A percentile compares a stretch with the other conserved stretches of the same genome.
These are phyloP conservation scores for Saksenaea oblongispora DNA, from an alignment of 371 early-diverging fungal species.

Conservation along the genomic window DNA sequence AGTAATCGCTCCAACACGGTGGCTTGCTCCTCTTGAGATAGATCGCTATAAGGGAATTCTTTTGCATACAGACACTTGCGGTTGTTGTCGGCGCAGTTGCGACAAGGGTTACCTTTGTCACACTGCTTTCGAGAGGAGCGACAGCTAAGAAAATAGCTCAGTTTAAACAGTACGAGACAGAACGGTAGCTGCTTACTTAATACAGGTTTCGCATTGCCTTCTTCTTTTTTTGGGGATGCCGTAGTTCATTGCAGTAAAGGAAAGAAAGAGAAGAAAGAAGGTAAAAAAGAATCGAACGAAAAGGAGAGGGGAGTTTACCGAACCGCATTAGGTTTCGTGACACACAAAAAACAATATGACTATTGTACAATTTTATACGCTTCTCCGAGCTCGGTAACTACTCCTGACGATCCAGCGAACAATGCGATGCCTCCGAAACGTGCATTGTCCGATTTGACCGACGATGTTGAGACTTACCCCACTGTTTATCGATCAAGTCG, in stretches of 20 bases:
- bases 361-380: slow-evolving; percentile 2
- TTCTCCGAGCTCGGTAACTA: neutral
- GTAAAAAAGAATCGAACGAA: neutral
- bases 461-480: neutral
- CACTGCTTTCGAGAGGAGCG: slow-evolving; percentile 29
- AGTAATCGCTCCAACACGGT: slow-evolving; percentile 22
- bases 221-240: slow-evolving; percentile 17
- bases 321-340: slow-evolving; percentile 2
- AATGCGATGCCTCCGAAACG: slow-evolving; percentile 4
- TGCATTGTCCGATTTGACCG: slow-evolving; percentile 1
- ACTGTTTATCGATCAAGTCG: slow-evolving; percentile 13
- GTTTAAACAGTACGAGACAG: neutral
- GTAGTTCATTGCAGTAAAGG: neutral
- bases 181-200: slow-evolving; percentile 13
- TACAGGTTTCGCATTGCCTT: slow-evolving; percentile 24
- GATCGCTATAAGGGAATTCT: slow-evolving; percentile 20
- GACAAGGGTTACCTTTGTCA: slow-evolving; percentile 25
- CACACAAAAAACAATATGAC: neutral
- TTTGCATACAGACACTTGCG: slow-evolving; percentile 25
- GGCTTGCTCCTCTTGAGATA: slow-evolving; percentile 19
- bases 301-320: slow-evolving; percentile 2
- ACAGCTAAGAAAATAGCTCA: slow-evolving; percentile 12
- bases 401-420: slow-evolving; percentile 1
- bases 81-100: slow-evolving; percentile 24
- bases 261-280: neutral